Conservation (phyloP, 2,329 filamentous ascomycete genomes). For the Acephala macrosclerotiorum region DNA sequence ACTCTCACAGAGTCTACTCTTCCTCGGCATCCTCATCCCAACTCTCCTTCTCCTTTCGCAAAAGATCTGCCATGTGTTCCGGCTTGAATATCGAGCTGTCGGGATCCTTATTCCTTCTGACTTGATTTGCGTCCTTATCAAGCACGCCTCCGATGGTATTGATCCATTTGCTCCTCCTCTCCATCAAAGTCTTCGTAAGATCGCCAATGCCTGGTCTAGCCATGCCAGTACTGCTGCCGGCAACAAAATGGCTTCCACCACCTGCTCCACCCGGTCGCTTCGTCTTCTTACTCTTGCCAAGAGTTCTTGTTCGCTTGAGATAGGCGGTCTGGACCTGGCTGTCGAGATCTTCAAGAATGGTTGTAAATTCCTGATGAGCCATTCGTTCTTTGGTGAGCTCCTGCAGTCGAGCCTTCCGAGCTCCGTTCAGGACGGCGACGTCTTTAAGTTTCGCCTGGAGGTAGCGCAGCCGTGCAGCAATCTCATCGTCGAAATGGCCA, state of each 20-base stretch:
- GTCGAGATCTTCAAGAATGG: conserved; percentile 96
- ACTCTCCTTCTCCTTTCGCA: conserved; percentile 86
- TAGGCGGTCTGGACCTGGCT: conserved; percentile 94
- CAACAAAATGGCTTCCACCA: conserved; percentile 70
- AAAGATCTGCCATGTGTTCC: conserved; percentile 73
- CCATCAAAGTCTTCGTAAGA: conserved; percentile 90
- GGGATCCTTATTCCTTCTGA: conserved; percentile 72
- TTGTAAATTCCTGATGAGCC: conserved; percentile 96
- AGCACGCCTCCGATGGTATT: conserved; percentile 92
- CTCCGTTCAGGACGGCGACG: conserved; percentile 87
- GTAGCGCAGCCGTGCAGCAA: conserved; percentile 86
- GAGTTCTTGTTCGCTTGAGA: conserved; percentile 90
- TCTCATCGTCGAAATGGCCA: conserved; percentile 90
- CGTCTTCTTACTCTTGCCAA: conserved; percentile 93
- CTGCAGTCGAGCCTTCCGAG: conserved; percentile 84
- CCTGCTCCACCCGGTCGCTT: conserved; percentile 80
- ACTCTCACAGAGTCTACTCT: conserved; percentile 32
- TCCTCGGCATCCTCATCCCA: conserved; percentile 66
- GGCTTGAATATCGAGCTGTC: conserved; percentile 76
- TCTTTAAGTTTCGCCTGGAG: conserved; percentile 84
- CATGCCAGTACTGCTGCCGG: conserved; percentile 65
- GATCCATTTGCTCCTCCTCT: conserved; percentile 87
- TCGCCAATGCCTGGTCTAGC: conserved; percentile 87
- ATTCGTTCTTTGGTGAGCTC: conserved; percentile 92
- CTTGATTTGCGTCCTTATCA: conserved; percentile 70